Evolutionary conservation across 2,329 filamentous ascomycete genomes (phyloP).

Genomic region (Mariannaea sp.): DNA sequence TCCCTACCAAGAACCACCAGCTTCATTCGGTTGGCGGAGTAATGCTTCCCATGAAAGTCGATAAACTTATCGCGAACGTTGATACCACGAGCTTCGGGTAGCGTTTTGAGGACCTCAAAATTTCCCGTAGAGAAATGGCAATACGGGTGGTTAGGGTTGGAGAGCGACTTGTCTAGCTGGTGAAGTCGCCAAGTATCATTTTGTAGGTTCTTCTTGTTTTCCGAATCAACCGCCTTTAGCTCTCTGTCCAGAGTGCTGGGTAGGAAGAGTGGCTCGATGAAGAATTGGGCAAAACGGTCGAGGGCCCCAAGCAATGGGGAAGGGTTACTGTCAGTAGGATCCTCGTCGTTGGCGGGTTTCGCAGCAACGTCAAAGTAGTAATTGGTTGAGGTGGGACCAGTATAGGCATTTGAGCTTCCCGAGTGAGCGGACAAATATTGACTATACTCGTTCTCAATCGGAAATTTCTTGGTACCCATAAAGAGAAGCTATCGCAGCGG

Average conservation of each 20-base stretch:
- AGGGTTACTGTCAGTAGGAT: slow-evolving; percentile 59
- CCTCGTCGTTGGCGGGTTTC: slow-evolving; percentile 67
- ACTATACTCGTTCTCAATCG: slow-evolving; percentile 93
- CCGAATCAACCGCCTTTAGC: slow-evolving; percentile 86
- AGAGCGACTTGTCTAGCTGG: slow-evolving; percentile 86
- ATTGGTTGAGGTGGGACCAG: slow-evolving; percentile 90
- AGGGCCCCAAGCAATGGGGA: slow-evolving; percentile 77
- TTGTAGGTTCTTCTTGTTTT: slow-evolving; percentile 97
- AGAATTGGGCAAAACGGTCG: slow-evolving; percentile 93
- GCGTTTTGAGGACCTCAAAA: slow-evolving; percentile 80
- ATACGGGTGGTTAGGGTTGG: slow-evolving; percentile 85
- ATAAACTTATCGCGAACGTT: slow-evolving; percentile 92
- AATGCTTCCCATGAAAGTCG: slow-evolving; percentile 85
- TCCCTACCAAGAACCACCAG: slow-evolving; percentile 84
- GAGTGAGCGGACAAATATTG: slow-evolving; percentile 90
- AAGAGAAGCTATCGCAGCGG: slow-evolving; percentile 70
- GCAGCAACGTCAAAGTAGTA: slow-evolving; percentile 97
- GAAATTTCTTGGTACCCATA: slow-evolving; percentile 99
- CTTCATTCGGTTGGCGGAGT: slow-evolving; percentile 94
- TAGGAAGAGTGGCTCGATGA: slow-evolving; percentile 85
- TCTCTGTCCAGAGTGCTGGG: slow-evolving; percentile 85
- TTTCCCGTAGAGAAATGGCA: slow-evolving; percentile 93
- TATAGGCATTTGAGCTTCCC: slow-evolving; percentile 94
- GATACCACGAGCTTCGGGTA: slow-evolving; percentile 77
- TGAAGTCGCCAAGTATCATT: slow-evolving; percentile 86